phyloP scores from a whole-genome alignment of 306 rosid genomes.

The Cicer pinnatifidum region DNA sequence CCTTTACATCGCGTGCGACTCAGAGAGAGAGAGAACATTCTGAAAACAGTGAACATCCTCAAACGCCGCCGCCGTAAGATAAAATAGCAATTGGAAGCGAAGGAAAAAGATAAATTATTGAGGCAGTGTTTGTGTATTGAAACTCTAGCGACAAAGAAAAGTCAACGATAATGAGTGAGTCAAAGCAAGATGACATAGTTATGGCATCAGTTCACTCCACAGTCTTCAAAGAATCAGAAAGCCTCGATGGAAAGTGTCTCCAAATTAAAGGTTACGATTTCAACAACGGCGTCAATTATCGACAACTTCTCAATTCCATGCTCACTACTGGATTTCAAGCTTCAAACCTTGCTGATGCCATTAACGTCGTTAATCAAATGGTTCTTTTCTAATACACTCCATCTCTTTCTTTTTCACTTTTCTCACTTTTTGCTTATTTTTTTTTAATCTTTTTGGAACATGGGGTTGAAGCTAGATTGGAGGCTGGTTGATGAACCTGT shows the following conservation, averaged over 20 bases:
- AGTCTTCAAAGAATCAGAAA: conserved; percentile 77
- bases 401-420: not conserved
- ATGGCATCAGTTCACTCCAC: conserved; percentile 53
- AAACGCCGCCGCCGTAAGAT: too few species aligned
- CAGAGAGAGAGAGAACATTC: too few species aligned
- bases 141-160: too few species aligned
- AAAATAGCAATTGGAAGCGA: too few species aligned
- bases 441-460: conserved; percentile 32
- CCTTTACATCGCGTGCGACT: too few species aligned
- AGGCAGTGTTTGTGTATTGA: too few species aligned
- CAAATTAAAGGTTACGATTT: conserved; percentile 83
- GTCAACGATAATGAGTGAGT: too few species aligned
- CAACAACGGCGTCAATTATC: conserved; percentile 69
- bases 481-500: conserved; percentile 73
- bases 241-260: conserved; percentile 57
- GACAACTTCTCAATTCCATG: conserved; percentile 67
- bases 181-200: conserved; percentile 17
- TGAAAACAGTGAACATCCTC: too few species aligned
- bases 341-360: conserved; percentile 82
- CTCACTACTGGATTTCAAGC: conserved; percentile 87
- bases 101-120: too few species aligned
- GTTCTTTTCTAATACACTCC: conserved; percentile 42
- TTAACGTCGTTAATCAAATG: conserved; percentile 78
- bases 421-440: conserved; percentile 14
- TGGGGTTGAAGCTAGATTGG: conserved; percentile 84